Evolutionary conservation across 2,329 filamentous ascomycete genomes (phyloP).

Genomic region (Fonsecaea monophora): DNA sequence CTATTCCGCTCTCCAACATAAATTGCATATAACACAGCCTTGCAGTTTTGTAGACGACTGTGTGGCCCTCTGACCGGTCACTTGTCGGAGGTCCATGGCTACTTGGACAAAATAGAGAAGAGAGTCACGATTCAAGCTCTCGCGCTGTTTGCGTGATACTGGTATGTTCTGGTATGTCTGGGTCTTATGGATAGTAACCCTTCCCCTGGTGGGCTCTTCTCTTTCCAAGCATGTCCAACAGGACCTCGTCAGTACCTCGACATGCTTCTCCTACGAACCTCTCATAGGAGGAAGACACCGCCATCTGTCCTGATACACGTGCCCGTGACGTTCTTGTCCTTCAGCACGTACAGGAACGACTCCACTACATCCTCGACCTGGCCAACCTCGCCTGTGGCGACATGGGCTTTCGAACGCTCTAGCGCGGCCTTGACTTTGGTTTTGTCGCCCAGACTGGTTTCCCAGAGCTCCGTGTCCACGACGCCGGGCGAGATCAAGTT

Average conservation of each 20-base stretch:
- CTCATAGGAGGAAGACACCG: conserved; percentile 42
- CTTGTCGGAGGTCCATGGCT: too few relatives aligned
- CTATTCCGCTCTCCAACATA: background rate
- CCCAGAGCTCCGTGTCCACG: conserved; percentile 53
- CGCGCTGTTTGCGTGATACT: background rate
- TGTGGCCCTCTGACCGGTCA: too few relatives aligned
- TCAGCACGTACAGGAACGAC: conserved; percentile 55
- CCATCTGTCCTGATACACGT: conserved; percentile 47
- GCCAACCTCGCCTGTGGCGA: conserved; percentile 43
- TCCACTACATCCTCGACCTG: conserved; percentile 51
- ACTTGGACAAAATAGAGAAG: too few relatives aligned
- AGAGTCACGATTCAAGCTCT: too few relatives aligned
- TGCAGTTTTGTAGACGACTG: too few relatives aligned
- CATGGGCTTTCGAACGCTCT: conserved; percentile 42
- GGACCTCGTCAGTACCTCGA: background rate
- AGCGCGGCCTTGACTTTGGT: conserved; percentile 34
- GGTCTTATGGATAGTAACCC: background rate
- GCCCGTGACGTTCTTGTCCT: conserved; percentile 52
- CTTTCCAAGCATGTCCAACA: background rate
- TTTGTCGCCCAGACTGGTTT: conserved; percentile 38
- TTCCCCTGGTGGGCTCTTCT: too few relatives aligned
- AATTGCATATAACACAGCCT: background rate
- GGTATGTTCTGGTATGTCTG: background rate
- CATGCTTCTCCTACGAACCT: too few relatives aligned
- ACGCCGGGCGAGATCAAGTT: conserved; percentile 53